Evolutionary conservation across 768 basidiomycete genomes (phyloP).

Genomic region (Suillus sp.): DNA sequence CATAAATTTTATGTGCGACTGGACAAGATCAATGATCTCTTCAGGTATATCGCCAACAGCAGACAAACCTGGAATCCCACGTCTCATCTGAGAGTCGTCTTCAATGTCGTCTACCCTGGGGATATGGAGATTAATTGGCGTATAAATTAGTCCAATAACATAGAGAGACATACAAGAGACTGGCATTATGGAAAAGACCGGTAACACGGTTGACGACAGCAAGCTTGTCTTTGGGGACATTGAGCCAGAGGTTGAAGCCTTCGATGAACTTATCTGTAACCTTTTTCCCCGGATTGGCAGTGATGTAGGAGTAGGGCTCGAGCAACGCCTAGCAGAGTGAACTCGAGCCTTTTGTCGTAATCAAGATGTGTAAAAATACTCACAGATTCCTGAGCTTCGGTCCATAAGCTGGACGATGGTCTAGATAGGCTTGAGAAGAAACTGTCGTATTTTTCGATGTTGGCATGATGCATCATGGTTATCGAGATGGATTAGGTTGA

Average conservation of each 20-base stretch:
- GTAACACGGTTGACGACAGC: slow-evolving; percentile 73
- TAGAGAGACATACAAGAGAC: slow-evolving; percentile 64
- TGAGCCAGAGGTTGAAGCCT: slow-evolving; percentile 89
- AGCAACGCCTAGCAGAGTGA: slow-evolving; percentile 46
- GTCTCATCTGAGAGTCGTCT: slow-evolving; percentile 79
- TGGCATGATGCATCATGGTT: not conserved
- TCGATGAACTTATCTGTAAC: slow-evolving; percentile 80
- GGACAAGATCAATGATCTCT: not conserved
- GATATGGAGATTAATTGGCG: not conserved
- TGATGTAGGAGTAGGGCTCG: slow-evolving; percentile 85
- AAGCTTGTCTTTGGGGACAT: slow-evolving; percentile 71
- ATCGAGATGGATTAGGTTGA: not conserved
- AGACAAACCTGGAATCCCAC: slow-evolving; percentile 71
- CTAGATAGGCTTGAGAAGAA: slow-evolving; percentile 36
- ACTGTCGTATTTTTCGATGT: slow-evolving; percentile 37
- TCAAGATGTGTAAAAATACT: not conserved
- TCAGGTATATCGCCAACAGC: not conserved
- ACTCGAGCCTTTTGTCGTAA: not conserved
- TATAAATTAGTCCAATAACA: not conserved
- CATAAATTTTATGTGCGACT: slow-evolving; percentile 96
- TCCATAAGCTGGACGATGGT: slow-evolving; percentile 26
- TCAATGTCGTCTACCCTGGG: slow-evolving; percentile 88
- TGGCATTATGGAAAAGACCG: slow-evolving; percentile 88
- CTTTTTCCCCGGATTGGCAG: slow-evolving; percentile 85
- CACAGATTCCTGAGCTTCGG: slow-evolving; percentile 14